A percentile compares a stretch with the other conserved stretches of the same genome.
Conservation (phyloP, 2,329 filamentous ascomycete species). For the Trichoderma sp. region DNA sequence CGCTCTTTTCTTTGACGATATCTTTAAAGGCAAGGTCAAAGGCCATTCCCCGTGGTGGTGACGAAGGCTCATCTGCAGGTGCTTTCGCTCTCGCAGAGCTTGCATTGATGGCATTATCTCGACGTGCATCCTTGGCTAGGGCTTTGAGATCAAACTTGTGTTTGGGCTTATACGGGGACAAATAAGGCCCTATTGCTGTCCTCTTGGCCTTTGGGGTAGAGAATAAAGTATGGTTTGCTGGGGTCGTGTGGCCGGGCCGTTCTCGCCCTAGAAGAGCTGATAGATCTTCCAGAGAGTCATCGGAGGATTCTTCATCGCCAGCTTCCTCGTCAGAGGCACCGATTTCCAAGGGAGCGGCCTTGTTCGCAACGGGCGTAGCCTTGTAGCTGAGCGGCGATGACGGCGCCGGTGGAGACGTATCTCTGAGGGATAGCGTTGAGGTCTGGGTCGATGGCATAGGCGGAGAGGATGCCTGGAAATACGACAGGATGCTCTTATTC, state of each 20-base stretch:
- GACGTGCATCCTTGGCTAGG: constrained; percentile 59
- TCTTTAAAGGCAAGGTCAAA: constrained; percentile 32
- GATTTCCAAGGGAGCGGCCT: constrained; percentile 47
- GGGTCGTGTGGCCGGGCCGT: constrained; percentile 30
- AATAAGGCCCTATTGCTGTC: constrained; percentile 42
- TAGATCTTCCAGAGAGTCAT: constrained; percentile 60
- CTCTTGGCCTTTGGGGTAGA: constrained; percentile 53
- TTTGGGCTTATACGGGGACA: constrained; percentile 54
- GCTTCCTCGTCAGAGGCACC: constrained; percentile 73
- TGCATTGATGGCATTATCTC: constrained; percentile 61
- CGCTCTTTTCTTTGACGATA: constrained; percentile 41
- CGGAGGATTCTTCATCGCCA: constrained; percentile 55
- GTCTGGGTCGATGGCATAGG: constrained; percentile 23
- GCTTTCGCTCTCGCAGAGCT: constrained; percentile 51
- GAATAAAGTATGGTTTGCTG: constrained; percentile 31
- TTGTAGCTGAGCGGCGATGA: constrained; percentile 34
- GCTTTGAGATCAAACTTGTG: constrained; percentile 66
- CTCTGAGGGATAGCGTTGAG: constrained; percentile 26
- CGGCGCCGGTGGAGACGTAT: constrained; percentile 30
- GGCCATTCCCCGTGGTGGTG: not conserved
- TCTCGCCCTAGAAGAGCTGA: constrained; percentile 37
- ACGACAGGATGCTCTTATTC: constrained; percentile 42
- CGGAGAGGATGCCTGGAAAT: constrained; percentile 39
- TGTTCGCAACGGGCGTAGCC: constrained; percentile 30
- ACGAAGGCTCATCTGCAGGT: constrained; percentile 32